Base-by-base conservation (phyloP, 2,329 filamentous ascomycete genomes). In the Botryotinia calthae region DNA sequence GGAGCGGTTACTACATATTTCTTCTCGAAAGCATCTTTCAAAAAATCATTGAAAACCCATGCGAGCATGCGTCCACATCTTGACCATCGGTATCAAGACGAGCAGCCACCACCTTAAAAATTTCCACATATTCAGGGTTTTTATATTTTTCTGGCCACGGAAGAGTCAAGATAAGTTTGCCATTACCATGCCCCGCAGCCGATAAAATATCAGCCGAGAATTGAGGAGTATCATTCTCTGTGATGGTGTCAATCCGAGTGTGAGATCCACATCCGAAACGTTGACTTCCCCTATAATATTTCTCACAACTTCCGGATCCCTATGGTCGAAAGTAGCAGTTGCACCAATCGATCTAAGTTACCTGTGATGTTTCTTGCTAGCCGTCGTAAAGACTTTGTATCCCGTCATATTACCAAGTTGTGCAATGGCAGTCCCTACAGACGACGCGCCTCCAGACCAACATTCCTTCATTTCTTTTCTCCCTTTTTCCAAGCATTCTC, bases 321-420 rank as follows among this genome's bases (percentile, higher is more conserved):
- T 59, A 70, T 84, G 85, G 77, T 86, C 83, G 73, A 85, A 85
- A 3, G 79, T 81, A 7, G 78, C 75, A 22, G 80, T 82, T 0
- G 85, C 85, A 10, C 85, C 85, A 59, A 79, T 81, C 0, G 72
- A 72, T 63, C 79, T 78, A n/a, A 83, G 81, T 3, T 84, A 79
- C 9, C 80, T 77, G 56, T 81, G 82, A 75, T 67, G 73, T 66
- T 14, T 79, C 76, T 14, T 80, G 81, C 71, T 74, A 16, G 81
- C 81, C 18, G 82, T 82, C 0, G 80, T 74, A 46, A 84, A 76
- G 14, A 86, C 4, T 62, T 82, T 82, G 70, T 84, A 81, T 5
- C 84, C 84, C 14, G 82, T 77, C 0, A 81, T 82, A 1, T 78
- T 80, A 0, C 83, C 83, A 1, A 86, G 77, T 73, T 86, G 84